Evolutionary conservation across 2,329 filamentous ascomycete genomes (phyloP), one percentile per base, ranked within the genome.

Genomic region (Tolypocladium ophioglossoides): DNA sequence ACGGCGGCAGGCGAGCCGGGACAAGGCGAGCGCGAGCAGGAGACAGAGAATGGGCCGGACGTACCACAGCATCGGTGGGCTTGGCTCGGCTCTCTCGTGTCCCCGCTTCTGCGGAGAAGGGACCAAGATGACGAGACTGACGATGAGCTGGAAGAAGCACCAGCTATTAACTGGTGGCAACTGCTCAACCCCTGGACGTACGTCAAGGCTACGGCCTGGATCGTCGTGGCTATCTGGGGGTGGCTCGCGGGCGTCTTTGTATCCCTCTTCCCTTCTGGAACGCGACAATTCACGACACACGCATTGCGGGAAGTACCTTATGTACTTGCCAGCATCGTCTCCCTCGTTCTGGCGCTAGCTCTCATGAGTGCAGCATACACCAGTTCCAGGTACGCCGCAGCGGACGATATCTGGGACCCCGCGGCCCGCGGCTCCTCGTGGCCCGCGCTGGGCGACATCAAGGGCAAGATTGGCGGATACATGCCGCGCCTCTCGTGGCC

Each of bases 101-200:
- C 27, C 9, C 3, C 27, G 24, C 18, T 18, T 12, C 27, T 47
- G 9, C 44, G 44, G 10, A 5, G 44, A 53, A 8, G 53, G 56
- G 6, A 50, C 53, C 10, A 56, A 58, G 14, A 51, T 54, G 1
- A 57, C 53, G 39, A 51, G 38, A 10, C 14, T 11, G 50, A 30
- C 6, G 18, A 18, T 20, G 35, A 14, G 38, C 14, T 18, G 14
- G 47, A 46, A 46, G 46, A 40, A 8, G 39, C 34, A 24, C 52
- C 52, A 44, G 50, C 41, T 52, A 56, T 44, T 9, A 54, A 63
- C 37, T 65, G 64, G 59, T 60, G 61, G 57, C 60, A 60, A 20
- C 55, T 70, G 3, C 50, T 69, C 4, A 62, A 69, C 32, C 69
- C 68, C 0, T 58, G 62, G 54, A 69, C 66, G 6, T 70, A 70